phyloP scores from a whole-genome alignment of 2,329 filamentous ascomycete species.

The Colletotrichum sp. region DNA sequence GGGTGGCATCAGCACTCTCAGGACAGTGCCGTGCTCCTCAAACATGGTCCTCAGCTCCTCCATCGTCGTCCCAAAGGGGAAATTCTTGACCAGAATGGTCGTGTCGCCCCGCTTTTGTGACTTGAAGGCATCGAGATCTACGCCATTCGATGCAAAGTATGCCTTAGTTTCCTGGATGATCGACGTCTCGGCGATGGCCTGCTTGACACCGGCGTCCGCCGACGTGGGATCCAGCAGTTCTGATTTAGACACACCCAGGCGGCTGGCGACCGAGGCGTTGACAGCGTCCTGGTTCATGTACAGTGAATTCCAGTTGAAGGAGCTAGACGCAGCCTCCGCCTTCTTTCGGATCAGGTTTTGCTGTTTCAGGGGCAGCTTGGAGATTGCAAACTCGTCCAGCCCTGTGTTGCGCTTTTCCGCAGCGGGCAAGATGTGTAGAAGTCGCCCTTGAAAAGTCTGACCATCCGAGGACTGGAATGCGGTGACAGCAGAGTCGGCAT shows the following conservation, averaged over 20 bases:
- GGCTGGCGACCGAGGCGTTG: slow-evolving; percentile 84
- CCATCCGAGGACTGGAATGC: slow-evolving; percentile 84
- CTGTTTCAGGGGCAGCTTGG: slow-evolving; percentile 92
- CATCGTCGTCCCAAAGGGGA: slow-evolving; percentile 80
- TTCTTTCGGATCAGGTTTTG: slow-evolving; percentile 90
- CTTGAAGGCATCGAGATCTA: slow-evolving; percentile 93
- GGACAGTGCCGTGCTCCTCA: slow-evolving; percentile 83
- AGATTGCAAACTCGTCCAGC: slow-evolving; percentile 86
- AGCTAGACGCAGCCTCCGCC: slow-evolving; percentile 72
- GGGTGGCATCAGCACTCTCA: slow-evolving; percentile 88
- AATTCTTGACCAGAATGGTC: slow-evolving; percentile 92
- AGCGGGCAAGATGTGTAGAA: slow-evolving; percentile 88
- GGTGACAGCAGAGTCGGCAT: slow-evolving; percentile 74
- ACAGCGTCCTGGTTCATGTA: slow-evolving; percentile 98
- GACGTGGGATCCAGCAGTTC: slow-evolving; percentile 95
- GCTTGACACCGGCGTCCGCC: slow-evolving; percentile 91
- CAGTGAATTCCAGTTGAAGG: slow-evolving; percentile 99
- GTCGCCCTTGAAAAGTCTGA: slow-evolving; percentile 87
- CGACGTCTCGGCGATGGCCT: slow-evolving; percentile 94
- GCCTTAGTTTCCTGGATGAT: slow-evolving; percentile 95
- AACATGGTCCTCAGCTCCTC: slow-evolving; percentile 84
- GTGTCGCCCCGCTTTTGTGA: slow-evolving; percentile 82
- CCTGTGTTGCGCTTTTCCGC: slow-evolving; percentile 81
- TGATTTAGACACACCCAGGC: slow-evolving; percentile 88
- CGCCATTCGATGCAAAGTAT: slow-evolving; percentile 86